phyloP scores from a whole-genome alignment of 441 rosid species.

The Sinapis alba region DNA sequence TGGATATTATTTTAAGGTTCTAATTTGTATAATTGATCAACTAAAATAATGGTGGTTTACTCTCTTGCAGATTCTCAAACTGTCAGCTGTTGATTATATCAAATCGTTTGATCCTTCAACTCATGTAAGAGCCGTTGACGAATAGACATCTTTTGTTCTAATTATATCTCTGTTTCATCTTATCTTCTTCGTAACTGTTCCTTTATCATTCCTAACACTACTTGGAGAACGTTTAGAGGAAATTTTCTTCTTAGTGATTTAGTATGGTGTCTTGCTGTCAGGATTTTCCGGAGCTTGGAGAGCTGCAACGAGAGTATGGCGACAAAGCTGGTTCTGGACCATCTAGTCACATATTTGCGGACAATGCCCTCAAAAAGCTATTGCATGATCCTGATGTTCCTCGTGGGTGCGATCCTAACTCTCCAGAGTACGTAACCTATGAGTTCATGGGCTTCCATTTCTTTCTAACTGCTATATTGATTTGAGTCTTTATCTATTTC shows the following conservation, averaged over 20 bases:
- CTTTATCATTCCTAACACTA: not conserved
- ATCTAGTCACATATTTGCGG: constrained; percentile 46
- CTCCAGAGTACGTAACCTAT: constrained; percentile 68
- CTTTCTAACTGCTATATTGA: constrained; percentile 18
- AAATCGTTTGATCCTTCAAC: constrained; percentile 75
- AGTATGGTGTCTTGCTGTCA: constrained; percentile 44
- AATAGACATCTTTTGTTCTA: constrained; percentile 3
- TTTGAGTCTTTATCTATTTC: constrained; percentile 13
- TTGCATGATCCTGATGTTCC: constrained; percentile 89
- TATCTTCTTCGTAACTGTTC: constrained; percentile 10
- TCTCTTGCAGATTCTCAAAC: constrained; percentile 76
- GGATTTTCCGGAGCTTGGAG: constrained; percentile 73
- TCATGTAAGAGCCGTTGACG: constrained; percentile 58
- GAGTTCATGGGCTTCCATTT: constrained; percentile 14
- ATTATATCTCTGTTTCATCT: not conserved
- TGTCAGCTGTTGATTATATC: constrained; percentile 67
- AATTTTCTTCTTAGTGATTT: constrained; percentile 13
- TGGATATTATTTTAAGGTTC: not conserved
- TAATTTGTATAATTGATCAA: constrained; percentile 6
- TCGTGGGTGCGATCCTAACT: constrained; percentile 66
- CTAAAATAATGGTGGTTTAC: constrained; percentile 18
- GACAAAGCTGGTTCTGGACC: constrained; percentile 56
- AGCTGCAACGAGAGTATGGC: constrained; percentile 71
- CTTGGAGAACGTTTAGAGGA: constrained; percentile 1
- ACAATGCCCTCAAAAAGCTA: constrained; percentile 55